Percentiles rank a stretch among this genome's conserved stretches.
Conservation (phyloP, 805 yeast genomes). For the Zygosaccharomyces lentus region DNA sequence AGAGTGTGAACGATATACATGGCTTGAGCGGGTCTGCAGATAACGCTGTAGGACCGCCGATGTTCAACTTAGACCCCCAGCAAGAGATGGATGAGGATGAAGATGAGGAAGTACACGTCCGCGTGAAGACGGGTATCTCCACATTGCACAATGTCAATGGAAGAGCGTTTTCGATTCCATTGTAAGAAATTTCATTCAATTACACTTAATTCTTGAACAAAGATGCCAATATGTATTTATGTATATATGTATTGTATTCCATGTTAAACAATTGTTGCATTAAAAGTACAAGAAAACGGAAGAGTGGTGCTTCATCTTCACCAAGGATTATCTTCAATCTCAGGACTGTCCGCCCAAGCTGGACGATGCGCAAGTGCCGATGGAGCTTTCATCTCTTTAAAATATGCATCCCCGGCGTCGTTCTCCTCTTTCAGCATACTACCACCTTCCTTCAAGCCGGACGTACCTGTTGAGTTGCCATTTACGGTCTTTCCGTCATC, state of each 20-base stretch:
- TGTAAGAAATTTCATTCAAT: conserved; percentile 5
- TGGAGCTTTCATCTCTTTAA: conserved; percentile 75
- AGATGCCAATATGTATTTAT: conserved; percentile 2
- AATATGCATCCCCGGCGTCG: conserved; percentile 48
- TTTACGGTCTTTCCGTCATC: conserved; percentile 12
- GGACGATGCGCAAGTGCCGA: conserved; percentile 35
- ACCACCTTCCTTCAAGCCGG: neutral
- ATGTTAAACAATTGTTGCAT: neutral
- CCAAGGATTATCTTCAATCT: conserved; percentile 70
- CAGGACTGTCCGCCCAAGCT: conserved; percentile 48
- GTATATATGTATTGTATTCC: conserved; percentile 1
- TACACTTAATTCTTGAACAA: neutral
- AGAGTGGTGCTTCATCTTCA: conserved; percentile 9
- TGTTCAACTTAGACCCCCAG: conserved; percentile 9
- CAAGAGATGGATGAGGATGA: conserved; percentile 9
- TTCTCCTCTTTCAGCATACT: conserved; percentile 30
- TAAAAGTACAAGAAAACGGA: neutral
- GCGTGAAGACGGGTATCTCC: conserved; percentile 41
- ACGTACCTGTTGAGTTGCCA: conserved; percentile 8
- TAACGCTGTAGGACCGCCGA: conserved; percentile 10
- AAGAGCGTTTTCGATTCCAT: conserved; percentile 24
- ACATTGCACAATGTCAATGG: conserved; percentile 42
- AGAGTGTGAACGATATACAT: conserved; percentile 33
- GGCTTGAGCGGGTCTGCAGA: conserved; percentile 16
- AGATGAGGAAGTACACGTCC: conserved; percentile 38